phyloP scores from a whole-genome alignment of 352 stramenopile genomes.

The Peronospora tabacina region DNA sequence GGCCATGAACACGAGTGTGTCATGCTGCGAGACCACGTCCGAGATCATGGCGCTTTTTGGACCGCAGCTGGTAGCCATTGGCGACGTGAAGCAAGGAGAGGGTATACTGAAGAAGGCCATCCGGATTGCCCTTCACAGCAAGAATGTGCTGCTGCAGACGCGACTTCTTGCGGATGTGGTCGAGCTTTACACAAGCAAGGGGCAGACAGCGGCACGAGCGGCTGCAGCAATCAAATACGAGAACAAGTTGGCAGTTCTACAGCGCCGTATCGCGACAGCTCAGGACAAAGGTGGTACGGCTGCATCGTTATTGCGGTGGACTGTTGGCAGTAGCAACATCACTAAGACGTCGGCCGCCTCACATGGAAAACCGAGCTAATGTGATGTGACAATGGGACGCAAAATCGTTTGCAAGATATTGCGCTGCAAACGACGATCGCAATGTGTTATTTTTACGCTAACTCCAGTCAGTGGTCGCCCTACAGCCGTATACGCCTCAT shows the following conservation, averaged over 20 bases:
- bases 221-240: slow-evolving; percentile 49
- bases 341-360: slow-evolving; percentile 8
- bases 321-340: slow-evolving; percentile 10
- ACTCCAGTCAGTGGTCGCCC: not conserved
- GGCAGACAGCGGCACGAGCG: slow-evolving; percentile 32
- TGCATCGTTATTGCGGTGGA: slow-evolving; percentile 47
- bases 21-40: slow-evolving; percentile 46
- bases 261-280: slow-evolving; percentile 40
- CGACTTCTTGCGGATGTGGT: slow-evolving; percentile 56
- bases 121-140: slow-evolving; percentile 42
- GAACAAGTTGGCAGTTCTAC: slow-evolving; percentile 54
- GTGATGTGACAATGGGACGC: slow-evolving; percentile 1
- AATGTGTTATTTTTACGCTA: not conserved
- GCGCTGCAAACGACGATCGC: not conserved
- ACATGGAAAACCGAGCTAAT: slow-evolving; percentile 10
- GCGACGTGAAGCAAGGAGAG: slow-evolving; percentile 43
- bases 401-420: slow-evolving; percentile 3
- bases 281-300: slow-evolving; percentile 33
- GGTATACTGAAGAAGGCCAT: slow-evolving; percentile 53
- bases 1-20: slow-evolving; percentile 33
- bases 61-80: slow-evolving; percentile 35
- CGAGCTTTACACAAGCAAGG: slow-evolving; percentile 38
- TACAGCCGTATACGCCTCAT: slow-evolving; percentile 11
- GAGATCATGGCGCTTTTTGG: slow-evolving; percentile 72
- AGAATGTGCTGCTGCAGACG: slow-evolving; percentile 65